Evolutionary conservation across 192 early-diverging fungal genomes (phyloP), one percentile per base, ranked within the genome.

Genomic region (Umbelopsis isabellina): DNA sequence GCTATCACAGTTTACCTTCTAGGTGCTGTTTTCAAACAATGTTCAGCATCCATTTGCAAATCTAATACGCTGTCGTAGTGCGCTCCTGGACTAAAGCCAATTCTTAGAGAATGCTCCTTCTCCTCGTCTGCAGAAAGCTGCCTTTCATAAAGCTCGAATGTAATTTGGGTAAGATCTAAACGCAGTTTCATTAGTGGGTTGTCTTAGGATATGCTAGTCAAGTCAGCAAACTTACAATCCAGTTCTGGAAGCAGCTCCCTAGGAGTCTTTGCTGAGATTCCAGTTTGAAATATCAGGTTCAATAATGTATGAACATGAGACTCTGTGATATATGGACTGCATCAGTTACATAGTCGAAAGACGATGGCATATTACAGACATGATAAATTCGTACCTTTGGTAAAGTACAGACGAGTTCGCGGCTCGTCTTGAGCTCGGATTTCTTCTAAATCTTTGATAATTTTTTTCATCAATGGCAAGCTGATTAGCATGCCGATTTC

Each of bases 101-200:
- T 86, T 4, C 97, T 81, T 27, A 98, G 84, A 8, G 94, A 95
- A 74, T 93, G 95, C 78, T 98, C 97, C 46, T 88, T 86, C 7
- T 86, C 78, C 7, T 86, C 78, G 1, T 78, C 46, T 46, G 85
- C 69, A 35, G 75, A 71, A 37, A 87, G 78, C 46, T 86, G 80
- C 44, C 95, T 84, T 80, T 97, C 95, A 65, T 97, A 95, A 1
- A 98, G 80, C 75, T 98, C 97, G 79, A 98, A 97, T 3, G 93
- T 96, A 65, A 98, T 98, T 69, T 98, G 97, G 0, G 97, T 97
- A 53, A 98, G 75, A 74, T 95, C 92, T 94, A 75, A 23, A 45
- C 23, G 3, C n/a, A 41, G 7, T 1, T 27, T 27, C 18, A 41
- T 69, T 69, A 68, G 27, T 51, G 16, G 35, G 18, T 18, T 18